These are phyloP conservation scores for Fusarium albidum DNA, from an alignment of 2,329 filamentous ascomycete genomes.

Conservation along the genomic window DNA sequence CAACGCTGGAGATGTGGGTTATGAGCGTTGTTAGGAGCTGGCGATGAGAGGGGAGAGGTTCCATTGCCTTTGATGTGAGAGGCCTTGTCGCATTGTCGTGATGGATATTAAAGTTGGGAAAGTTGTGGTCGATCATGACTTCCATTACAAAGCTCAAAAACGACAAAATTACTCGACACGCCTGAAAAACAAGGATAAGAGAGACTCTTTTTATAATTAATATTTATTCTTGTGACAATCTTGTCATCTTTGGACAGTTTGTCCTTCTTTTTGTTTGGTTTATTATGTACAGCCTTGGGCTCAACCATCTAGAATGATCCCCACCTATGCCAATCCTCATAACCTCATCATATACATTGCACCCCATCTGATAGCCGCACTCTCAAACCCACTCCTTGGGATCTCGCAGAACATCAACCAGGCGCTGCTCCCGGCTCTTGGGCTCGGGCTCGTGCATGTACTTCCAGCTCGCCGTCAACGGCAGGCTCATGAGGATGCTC, in stretches of 20 bases:
- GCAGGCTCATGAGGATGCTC: constrained; percentile 97
- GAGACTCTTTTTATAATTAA: constrained; percentile 2
- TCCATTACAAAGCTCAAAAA: not conserved
- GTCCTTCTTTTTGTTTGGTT: constrained; percentile 15
- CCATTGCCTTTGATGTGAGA: constrained; percentile 27
- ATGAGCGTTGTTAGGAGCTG: constrained; percentile 60
- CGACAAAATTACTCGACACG: too few relatives aligned
- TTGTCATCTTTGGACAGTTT: constrained; percentile 1
- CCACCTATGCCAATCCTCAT: constrained; percentile 25
- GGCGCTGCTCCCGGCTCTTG: constrained; percentile 77
- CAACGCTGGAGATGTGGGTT: constrained; percentile 46
- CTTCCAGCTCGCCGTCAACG: constrained; percentile 90
- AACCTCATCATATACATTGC: constrained; percentile 9
- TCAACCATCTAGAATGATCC: constrained; percentile 31
- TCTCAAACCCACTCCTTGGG: constrained; percentile 72
- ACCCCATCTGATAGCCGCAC: too few relatives aligned
- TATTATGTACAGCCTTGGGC: constrained; percentile 29
- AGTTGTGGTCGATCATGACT: not conserved
- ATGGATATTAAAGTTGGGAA: constrained; percentile 2
- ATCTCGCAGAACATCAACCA: constrained; percentile 75
- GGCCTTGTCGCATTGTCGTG: constrained; percentile 5
- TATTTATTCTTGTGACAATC: constrained; percentile 11
- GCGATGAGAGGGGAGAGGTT: constrained; percentile 46
- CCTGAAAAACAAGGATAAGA: too few relatives aligned
- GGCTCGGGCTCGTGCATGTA: constrained; percentile 92